Base-by-base conservation (phyloP, 352 stramenopile genomes). In the Blastocystis hominis region DNA sequence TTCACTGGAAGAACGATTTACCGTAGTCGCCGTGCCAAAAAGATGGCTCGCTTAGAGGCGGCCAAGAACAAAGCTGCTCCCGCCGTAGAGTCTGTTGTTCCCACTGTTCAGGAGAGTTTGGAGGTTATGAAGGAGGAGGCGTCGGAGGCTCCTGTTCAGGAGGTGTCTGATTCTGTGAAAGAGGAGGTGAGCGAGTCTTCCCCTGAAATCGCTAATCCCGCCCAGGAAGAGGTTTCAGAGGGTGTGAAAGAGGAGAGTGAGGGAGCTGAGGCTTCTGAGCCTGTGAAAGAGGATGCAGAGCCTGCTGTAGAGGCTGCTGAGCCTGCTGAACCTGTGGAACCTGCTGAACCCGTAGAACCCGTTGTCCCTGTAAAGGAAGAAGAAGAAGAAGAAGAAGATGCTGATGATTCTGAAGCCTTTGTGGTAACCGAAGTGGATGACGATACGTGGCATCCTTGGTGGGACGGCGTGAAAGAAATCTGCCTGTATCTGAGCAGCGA, bases 401-500 rank as follows among this genome's bases (percentile, higher is more conserved):
- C 24, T 30, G 24, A 30, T 30, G 24, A 30, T 30, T 30, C 24
- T 30, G 24, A 30, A 30, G 24, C 24, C 24, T 30, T 30, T 30
- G 24, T 30, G 24, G 24, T 53, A 54, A n/a, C 70, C 54, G 70
- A 50, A 30, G n/a, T 40, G 17, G 36, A 40, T 2, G 55, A 61
- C 20, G 62, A 78, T 44, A 34, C 72, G 61, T 87, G 77, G 20
- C 62, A 87, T 42, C 77, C 77, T 64, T 87, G 77, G 77, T 87
- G 62, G 62, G 50, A 42, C 4, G 77, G 77, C n/a, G 77, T 87
- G 44, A 87, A 87, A 56, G 77, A 87, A 56, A 75, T 87, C 55
- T 76, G 20, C 20, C 42, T 75, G 3, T 87, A 77, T 56, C 36
- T 87, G 24, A 38, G 20, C 30, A 9, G 5, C 30, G 77, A 87